These are phyloP conservation scores for Skeletonema tropicum DNA, from an alignment of 108 stramenopile species.

Conservation along the genomic window DNA sequence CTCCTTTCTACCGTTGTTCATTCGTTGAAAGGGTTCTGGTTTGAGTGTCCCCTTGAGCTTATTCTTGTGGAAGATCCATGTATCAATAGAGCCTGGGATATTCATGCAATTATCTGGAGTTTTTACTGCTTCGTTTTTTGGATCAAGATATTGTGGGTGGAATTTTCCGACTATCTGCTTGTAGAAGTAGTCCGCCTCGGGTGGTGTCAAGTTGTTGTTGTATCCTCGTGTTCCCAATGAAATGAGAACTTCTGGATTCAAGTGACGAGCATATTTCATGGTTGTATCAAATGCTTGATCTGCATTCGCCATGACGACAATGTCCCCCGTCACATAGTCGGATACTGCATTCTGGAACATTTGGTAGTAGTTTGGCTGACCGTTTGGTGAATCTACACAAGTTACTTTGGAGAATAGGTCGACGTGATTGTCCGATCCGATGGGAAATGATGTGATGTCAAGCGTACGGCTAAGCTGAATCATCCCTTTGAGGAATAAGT, in stretches of 20 bases:
- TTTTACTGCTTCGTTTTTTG: too few relatives aligned
- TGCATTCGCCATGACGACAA: background rate
- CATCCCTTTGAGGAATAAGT: background rate
- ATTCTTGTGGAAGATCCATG: background rate
- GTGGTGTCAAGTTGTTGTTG: background rate
- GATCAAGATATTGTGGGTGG: too few relatives aligned
- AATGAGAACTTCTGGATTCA: background rate
- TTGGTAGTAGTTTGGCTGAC: background rate
- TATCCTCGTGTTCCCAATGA: background rate
- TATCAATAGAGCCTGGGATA: background rate
- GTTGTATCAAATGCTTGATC: background rate
- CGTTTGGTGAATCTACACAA: background rate
- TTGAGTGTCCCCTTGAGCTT: background rate
- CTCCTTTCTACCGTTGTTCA: background rate
- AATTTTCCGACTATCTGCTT: background rate
- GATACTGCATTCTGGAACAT: background rate
- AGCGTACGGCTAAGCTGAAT: background rate
- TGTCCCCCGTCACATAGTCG: background rate
- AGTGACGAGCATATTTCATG: background rate
- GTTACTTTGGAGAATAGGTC: background rate
- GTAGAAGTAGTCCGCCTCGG: background rate
- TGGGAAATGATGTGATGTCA: background rate
- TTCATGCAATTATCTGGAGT: too few relatives aligned
- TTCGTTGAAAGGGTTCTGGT: background rate
- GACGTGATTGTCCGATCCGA: background rate